Percentiles rank a stretch among this genome's conserved stretches.
Evolutionary conservation across 139 green algal species (phyloP).

Genomic region (Raphidocelis subcapitata): DNA sequence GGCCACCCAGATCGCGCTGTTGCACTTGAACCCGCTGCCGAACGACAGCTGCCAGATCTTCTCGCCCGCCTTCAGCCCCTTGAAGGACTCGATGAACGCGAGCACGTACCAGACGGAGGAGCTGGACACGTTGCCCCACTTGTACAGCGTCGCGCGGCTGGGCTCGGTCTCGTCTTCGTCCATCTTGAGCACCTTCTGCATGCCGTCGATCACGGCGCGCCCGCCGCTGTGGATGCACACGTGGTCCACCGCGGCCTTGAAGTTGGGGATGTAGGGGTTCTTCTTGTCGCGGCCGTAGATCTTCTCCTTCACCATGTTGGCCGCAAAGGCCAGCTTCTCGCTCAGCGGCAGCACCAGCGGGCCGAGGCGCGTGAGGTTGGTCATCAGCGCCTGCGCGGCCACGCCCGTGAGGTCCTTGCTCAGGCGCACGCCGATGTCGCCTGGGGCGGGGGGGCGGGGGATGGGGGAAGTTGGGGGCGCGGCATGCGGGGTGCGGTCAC

Average conservation of each 20-base stretch:
- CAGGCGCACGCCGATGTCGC: constrained; percentile 73
- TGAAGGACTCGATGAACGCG: constrained; percentile 70
- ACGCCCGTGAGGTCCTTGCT: constrained; percentile 92
- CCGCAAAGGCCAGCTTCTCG: constrained; percentile 81
- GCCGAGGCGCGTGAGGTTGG: constrained; percentile 93
- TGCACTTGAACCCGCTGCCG: constrained; percentile 63
- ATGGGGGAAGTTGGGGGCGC: too few relatives aligned
- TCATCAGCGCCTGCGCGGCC: constrained; percentile 69
- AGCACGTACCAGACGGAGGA: constrained; percentile 81
- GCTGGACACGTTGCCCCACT: constrained; percentile 85
- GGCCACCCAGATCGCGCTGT: constrained; percentile 55
- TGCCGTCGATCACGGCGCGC: constrained; percentile 90
- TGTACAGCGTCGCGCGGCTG: constrained; percentile 72
- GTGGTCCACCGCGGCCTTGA: constrained; percentile 94
- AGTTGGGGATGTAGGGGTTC: constrained; percentile 93
- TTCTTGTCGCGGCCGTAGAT: constrained; percentile 16
- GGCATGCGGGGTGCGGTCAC: too few relatives aligned
- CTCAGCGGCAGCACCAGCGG: constrained; percentile 90
- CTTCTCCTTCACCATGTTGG: constrained; percentile 84
- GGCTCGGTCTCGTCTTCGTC: constrained; percentile 83
- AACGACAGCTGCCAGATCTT: constrained; percentile 62
- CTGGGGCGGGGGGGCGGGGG: constrained; percentile 1
- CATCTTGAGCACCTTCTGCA: too few relatives aligned
- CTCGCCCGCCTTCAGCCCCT: constrained; percentile 49
- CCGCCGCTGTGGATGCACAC: constrained; percentile 97